Evolutionary conservation across 306 rosid species (phyloP).

Genomic region (Corylus heterophylla): DNA sequence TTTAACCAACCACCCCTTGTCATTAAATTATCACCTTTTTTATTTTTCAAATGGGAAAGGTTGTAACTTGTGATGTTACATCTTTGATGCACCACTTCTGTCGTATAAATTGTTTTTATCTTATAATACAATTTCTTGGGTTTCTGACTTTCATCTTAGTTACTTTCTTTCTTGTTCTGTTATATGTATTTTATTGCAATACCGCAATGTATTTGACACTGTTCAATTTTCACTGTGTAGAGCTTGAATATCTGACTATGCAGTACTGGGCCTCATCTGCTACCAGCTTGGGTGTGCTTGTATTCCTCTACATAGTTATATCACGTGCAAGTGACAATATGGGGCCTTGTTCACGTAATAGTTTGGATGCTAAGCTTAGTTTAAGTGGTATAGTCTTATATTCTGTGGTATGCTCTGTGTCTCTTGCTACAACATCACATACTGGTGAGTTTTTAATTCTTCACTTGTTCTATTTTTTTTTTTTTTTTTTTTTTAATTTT

Average conservation of each 20-base stretch:
- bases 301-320: slow-evolving; percentile 47
- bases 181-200: slow-evolving; percentile 3
- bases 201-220: neutral
- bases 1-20: neutral
- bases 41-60: neutral
- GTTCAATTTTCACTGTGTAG: slow-evolving; percentile 42
- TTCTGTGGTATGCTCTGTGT: slow-evolving; percentile 41
- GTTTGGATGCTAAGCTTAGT: slow-evolving; percentile 50
- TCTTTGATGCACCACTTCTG: neutral
- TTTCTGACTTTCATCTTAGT: neutral
- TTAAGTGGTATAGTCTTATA: slow-evolving; percentile 46
- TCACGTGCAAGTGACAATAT: slow-evolving; percentile 16
- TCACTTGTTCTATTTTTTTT: neutral
- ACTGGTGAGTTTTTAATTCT: slow-evolving; percentile 48
- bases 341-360: slow-evolving; percentile 5
- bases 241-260: slow-evolving; percentile 70
- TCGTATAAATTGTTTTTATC: neutral
- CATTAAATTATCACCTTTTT: neutral
- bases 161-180: neutral
- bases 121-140: neutral
- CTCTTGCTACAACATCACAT: slow-evolving; percentile 49
- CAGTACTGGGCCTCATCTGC: slow-evolving; percentile 91
- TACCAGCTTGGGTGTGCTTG: slow-evolving; percentile 62
- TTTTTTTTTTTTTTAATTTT: neutral
- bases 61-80: neutral